A percentile compares a stretch with the other conserved stretches of the same genome.
Conservation (phyloP, 2,329 filamentous ascomycete genomes). For the Alternaria sp. region DNA sequence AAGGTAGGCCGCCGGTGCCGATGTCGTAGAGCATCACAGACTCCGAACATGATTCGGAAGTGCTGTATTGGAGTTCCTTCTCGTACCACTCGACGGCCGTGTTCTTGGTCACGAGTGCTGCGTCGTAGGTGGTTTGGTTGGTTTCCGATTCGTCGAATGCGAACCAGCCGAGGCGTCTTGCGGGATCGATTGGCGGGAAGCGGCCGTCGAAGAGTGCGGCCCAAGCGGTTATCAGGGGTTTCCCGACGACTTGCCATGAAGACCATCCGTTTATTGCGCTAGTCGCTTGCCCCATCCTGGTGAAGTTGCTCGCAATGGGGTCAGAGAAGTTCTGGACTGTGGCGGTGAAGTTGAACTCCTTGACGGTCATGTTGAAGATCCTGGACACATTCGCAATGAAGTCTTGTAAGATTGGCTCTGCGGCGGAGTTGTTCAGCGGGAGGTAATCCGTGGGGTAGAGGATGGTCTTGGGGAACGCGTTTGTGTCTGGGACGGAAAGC, state of each 20-base stretch:
- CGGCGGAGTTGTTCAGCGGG: constrained; percentile 49
- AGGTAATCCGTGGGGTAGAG: constrained; percentile 52
- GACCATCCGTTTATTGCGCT: constrained; percentile 42
- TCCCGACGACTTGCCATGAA: constrained; percentile 42
- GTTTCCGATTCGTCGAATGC: constrained; percentile 31
- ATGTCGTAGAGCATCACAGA: constrained; percentile 52
- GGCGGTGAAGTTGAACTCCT: constrained; percentile 48
- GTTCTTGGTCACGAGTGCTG: constrained; percentile 38
- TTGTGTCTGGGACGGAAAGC: constrained; percentile 44
- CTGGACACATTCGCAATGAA: constrained; percentile 47
- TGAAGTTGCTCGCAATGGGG: constrained; percentile 39
- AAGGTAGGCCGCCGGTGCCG: constrained; percentile 51
- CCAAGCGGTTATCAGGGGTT: constrained; percentile 45
- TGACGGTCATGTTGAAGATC: constrained; percentile 48
- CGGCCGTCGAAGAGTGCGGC: constrained; percentile 44
- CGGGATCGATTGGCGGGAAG: constrained; percentile 50
- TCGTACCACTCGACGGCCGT: constrained; percentile 49
- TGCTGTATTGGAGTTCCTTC: constrained; percentile 44
- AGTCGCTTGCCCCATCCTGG: constrained; percentile 35
- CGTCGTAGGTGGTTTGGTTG: constrained; percentile 25
- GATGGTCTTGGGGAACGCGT: constrained; percentile 48
- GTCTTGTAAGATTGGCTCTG: constrained; percentile 46
- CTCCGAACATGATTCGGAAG: constrained; percentile 49
- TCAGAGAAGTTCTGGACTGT: constrained; percentile 35
- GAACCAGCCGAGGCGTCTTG: constrained; percentile 39